Conservation (phyloP, 305 asterid genomes). For the Caryopteris hybrid region DNA sequence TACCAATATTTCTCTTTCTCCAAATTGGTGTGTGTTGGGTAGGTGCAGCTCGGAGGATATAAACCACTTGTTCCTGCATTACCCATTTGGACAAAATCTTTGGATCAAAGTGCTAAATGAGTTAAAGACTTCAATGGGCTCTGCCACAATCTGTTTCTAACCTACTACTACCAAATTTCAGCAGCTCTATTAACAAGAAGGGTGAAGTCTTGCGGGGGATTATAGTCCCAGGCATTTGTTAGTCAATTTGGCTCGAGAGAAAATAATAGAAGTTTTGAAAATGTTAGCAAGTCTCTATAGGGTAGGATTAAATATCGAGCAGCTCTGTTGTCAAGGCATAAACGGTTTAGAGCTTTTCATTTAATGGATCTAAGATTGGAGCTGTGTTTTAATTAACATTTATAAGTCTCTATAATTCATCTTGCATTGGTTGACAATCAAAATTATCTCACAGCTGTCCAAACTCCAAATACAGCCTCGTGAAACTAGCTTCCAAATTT, state of each 20-base stretch:
- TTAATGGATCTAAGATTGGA: not conserved
- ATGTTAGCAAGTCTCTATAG: not conserved
- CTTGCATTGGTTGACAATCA: no score
- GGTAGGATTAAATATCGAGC: not conserved
- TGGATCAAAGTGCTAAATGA: not conserved
- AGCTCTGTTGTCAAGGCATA: not conserved
- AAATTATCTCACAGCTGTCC: no score
- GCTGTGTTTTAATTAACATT: no score
- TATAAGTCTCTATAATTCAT: no score
- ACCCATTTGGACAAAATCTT: not conserved
- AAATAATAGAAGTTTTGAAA: not conserved
- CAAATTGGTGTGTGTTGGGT: not conserved
- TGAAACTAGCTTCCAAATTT: no score
- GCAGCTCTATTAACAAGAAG: not conserved
- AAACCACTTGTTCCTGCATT: not conserved
- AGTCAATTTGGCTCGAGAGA: not conserved
- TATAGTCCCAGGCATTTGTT: not conserved
- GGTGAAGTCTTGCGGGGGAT: not conserved
- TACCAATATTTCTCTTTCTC: not conserved
- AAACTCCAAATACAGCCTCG: no score
- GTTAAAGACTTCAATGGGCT: not conserved
- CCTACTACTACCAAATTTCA: not conserved
- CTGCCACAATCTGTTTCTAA: not conserved
- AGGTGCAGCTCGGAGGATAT: not conserved
- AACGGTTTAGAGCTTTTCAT: not conserved